These are phyloP conservation scores for Colletotrichum spaethianum DNA, from an alignment of 2,329 filamentous ascomycete species.

Conservation along the genomic window DNA sequence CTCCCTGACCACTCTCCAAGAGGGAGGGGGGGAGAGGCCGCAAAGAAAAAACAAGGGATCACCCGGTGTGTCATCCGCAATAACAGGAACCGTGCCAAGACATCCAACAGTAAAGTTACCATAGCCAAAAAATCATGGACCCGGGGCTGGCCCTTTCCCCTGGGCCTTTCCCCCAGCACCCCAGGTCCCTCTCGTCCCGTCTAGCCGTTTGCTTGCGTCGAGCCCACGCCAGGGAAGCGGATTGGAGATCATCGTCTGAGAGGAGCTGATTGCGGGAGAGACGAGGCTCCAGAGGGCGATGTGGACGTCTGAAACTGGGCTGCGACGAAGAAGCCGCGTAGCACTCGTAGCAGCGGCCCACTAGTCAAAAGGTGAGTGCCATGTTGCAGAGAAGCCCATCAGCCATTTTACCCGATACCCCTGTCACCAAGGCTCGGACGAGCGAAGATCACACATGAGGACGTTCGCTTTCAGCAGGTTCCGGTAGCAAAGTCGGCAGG, in stretches of 20 bases:
- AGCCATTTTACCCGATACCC: not conserved
- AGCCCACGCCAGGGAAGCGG: conserved; percentile 7
- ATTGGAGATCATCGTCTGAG: conserved; percentile 20
- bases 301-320: conserved; percentile 36
- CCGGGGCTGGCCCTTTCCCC: conserved; percentile 1
- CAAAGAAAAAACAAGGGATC: conserved; percentile 9
- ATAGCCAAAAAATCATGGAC: conserved; percentile 10
- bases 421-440: conserved; percentile 20
- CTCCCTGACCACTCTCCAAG: not conserved
- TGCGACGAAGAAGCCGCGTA: conserved; percentile 38
- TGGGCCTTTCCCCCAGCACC: not conserved
- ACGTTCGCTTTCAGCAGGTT: conserved; percentile 35
- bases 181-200: not conserved
- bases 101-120: not conserved
- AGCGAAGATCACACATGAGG: conserved; percentile 36
- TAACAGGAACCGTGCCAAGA: conserved; percentile 30
- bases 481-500: conserved; percentile 40
- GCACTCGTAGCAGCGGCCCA: conserved; percentile 11
- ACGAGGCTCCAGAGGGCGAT: conserved; percentile 6
- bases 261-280: conserved; percentile 26
- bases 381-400: conserved; percentile 22
- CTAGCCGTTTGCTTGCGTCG: not conserved
- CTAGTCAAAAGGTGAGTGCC: conserved; percentile 32
- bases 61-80: conserved; percentile 31
- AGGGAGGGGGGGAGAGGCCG: not conserved